A percentile compares a stretch with the other conserved stretches of the same genome.
phyloP scores from a whole-genome alignment of 441 rosid species.

The Capsella rubella region DNA sequence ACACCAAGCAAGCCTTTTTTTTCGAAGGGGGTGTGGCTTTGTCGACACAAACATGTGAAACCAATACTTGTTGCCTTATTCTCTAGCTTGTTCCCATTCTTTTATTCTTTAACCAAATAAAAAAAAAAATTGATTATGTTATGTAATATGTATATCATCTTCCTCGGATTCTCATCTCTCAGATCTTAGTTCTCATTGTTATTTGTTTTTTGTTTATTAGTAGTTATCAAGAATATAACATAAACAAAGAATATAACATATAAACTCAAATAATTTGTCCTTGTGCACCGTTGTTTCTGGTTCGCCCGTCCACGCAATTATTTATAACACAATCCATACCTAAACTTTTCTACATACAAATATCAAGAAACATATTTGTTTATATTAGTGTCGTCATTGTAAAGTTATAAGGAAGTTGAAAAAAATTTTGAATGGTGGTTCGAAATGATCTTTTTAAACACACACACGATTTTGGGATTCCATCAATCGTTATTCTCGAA shows the following conservation, averaged over 20 bases:
- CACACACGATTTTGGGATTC: not conserved
- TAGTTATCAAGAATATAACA: not conserved
- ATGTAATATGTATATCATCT: not conserved
- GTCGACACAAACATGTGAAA: conserved; percentile 47
- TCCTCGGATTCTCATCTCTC: conserved; percentile 38
- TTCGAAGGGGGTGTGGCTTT: conserved; percentile 29
- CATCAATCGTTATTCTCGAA: conserved; percentile 19
- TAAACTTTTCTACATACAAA: no score
- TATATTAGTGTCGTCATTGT: no score
- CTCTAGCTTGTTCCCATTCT: conserved; percentile 27
- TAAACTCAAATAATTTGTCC: conserved; percentile 16
- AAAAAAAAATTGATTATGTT: conserved; percentile 1
- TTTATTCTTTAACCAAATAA: not conserved
- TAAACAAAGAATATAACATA: no score
- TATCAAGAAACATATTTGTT: not conserved
- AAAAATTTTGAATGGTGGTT: not conserved
- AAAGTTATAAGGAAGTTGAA: not conserved
- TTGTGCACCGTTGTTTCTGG: conserved; percentile 34
- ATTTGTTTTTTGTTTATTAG: not conserved
- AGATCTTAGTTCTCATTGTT: conserved; percentile 10
- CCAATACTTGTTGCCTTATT: conserved; percentile 39
- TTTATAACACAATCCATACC: not conserved
- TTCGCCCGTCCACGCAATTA: conserved; percentile 34
- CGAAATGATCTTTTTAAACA: not conserved
- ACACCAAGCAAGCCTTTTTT: conserved; percentile 31